Base-by-base conservation (phyloP, 2,329 filamentous ascomycete genomes). In the Aureobasidium leucospermi region DNA sequence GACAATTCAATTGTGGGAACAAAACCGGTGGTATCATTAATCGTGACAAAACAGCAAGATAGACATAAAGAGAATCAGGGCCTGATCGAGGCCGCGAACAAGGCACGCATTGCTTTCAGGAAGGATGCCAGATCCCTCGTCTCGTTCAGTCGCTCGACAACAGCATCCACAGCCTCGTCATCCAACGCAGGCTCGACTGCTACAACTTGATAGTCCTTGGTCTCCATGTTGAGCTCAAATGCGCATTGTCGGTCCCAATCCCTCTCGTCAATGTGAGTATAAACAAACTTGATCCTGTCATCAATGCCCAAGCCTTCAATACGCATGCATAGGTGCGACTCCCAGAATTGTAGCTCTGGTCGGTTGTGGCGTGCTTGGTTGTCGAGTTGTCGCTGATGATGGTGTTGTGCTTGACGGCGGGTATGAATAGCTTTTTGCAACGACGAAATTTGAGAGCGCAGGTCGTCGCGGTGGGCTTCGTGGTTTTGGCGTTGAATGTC, bases 301-400 rank as follows among this genome's bases (percentile, higher is more conserved):
- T 89, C 86, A 15, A 67, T 63, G 4, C 70, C 69, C 84, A 83
- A 1, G 90, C 92, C 0, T 89, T 97, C 93, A 69, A 99, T 95
- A 62, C 88, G 81, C 70, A 97, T 74, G 61, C 93, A 92, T 61
- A 99, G 78, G 70, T 93, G 94, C 58, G 87, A 88, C 71, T 96
- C 89, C 94, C 94, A 99, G 71, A 97, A 97, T 66, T 92, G 89
- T 47, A 99, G 81, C 76, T 99, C 94, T 0, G 94, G 94, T 45
- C 89, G 83, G 74, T 99, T 97, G 74, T 93, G 89, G 36, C 90
- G 84, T 58, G 88, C 84, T 75, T 97, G 93, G 1, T 87, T 83
- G 67, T 95, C 90, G 39, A 96, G 79, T 66, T 90, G 85, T 63
- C 84, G 81, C 49, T 88, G 85, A 70, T 89, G 85, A 63, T 83